Evolutionary conservation across 2,329 filamentous ascomycete species (phyloP).

Genomic region (Aspergillus thermomutatus): DNA sequence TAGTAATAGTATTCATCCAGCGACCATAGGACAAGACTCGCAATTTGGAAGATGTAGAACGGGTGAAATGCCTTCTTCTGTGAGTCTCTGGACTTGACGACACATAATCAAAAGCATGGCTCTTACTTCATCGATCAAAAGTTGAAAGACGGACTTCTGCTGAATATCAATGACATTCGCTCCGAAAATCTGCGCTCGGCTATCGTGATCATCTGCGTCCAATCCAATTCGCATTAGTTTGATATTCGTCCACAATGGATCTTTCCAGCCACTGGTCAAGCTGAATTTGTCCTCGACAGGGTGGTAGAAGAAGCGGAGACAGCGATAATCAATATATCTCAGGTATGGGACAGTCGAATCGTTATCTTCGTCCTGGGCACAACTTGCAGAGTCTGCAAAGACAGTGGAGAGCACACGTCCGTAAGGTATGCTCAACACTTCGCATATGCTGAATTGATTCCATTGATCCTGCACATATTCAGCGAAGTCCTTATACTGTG

Average conservation of each 20-base stretch:
- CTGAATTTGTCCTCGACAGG: constrained; percentile 85
- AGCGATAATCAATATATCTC: constrained; percentile 83
- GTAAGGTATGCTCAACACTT: constrained; percentile 59
- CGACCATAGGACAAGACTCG: constrained; percentile 91
- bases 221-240: constrained; percentile 72
- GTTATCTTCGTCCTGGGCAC: constrained; percentile 61
- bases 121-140: constrained; percentile 80
- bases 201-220: constrained; percentile 81
- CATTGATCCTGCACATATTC: constrained; percentile 74
- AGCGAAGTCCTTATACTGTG: neutral
- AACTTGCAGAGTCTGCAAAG: constrained; percentile 50
- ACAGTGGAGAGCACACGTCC: constrained; percentile 63
- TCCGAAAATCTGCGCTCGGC: constrained; percentile 82
- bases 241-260: constrained; percentile 80
- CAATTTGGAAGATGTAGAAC: constrained; percentile 97
- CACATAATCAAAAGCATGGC: neutral
- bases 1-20: constrained; percentile 98
- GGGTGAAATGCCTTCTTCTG: constrained; percentile 75
- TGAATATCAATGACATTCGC: constrained; percentile 89
- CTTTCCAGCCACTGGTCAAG: constrained; percentile 87
- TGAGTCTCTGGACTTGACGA: constrained; percentile 7
- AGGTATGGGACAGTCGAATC: constrained; percentile 75
- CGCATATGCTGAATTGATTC: constrained; percentile 81
- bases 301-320: constrained; percentile 89
- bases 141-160: constrained; percentile 76